Evolutionary conservation across 441 rosid genomes (phyloP).

Genomic region (Adansonia gregorii): DNA sequence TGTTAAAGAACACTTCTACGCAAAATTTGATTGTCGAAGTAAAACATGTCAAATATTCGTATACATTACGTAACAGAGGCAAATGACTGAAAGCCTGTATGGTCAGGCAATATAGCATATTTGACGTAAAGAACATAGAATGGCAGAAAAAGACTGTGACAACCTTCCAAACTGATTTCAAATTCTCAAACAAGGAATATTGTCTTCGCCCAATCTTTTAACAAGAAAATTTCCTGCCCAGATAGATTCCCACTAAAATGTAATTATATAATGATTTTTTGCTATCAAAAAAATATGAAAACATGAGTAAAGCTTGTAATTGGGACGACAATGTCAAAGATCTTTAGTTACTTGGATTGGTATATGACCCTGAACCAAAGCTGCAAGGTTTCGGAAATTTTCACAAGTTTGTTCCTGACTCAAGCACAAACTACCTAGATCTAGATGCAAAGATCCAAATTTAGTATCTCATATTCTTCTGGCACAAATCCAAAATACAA

Average conservation of each 20-base stretch:
- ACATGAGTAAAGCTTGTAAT: not conserved
- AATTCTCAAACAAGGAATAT: not conserved
- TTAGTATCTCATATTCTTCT: not conserved
- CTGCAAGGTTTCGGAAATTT: conserved; percentile 5
- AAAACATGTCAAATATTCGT: not conserved
- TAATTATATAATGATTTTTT: not conserved
- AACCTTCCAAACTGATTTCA: conserved; percentile 9
- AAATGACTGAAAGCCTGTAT: not conserved
- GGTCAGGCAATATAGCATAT: not conserved
- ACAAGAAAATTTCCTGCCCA: not conserved
- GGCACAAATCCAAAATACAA: not conserved
- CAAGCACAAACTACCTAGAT: not conserved
- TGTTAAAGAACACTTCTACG: not conserved
- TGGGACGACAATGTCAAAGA: not conserved
- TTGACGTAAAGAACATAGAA: not conserved
- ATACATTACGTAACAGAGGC: not conserved
- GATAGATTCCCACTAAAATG: not conserved
- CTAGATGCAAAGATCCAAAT: not conserved
- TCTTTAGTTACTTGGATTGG: not conserved
- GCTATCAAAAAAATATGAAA: not conserved
- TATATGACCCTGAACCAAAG: not conserved
- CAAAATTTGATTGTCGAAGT: not conserved
- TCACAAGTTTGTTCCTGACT: not conserved
- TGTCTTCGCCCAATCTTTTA: not conserved
- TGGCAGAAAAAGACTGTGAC: conserved; percentile 5